Conservation (phyloP, 225 moss, liverwort and hornwort genomes). For the Lunularia cruciata region DNA sequence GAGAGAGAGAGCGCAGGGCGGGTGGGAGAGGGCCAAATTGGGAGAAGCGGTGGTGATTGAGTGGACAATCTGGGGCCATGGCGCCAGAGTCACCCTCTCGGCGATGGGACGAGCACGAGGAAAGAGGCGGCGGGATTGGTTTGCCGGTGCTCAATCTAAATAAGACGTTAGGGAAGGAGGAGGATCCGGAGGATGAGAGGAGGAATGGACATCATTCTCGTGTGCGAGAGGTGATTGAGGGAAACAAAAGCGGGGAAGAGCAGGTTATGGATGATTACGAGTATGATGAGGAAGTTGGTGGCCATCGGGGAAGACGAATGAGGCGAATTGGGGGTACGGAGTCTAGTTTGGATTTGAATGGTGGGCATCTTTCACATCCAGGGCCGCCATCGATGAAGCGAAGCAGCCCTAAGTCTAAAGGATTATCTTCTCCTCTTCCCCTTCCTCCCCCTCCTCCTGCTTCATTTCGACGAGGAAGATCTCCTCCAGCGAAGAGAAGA, state of each 20-base stretch:
- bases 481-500: constrained; percentile 20
- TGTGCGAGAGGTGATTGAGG: background rate
- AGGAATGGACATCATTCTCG: constrained; percentile 20
- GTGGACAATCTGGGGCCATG: constrained; percentile 24
- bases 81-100: constrained; percentile 34
- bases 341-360: constrained; percentile 37
- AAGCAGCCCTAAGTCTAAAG: constrained; percentile 31
- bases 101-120: constrained; percentile 31
- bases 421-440: constrained; percentile 4
- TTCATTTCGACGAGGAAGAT: constrained; percentile 13
- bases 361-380: constrained; percentile 23
- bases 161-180: constrained; percentile 25
- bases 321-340: constrained; percentile 9
- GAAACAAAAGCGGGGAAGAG: constrained; percentile 6
- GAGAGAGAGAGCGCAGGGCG: background rate
- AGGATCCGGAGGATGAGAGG: constrained; percentile 22
- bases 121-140: constrained; percentile 27
- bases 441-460: background rate
- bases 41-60: background rate
- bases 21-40: no score
- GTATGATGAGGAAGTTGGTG: constrained; percentile 15
- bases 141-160: constrained; percentile 39
- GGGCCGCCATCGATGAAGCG: constrained; percentile 7
- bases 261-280: constrained; percentile 18
- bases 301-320: constrained; percentile 13